Base-by-base conservation (phyloP, 495 filamentous ascomycete species). In the Tricharina praecox region DNA sequence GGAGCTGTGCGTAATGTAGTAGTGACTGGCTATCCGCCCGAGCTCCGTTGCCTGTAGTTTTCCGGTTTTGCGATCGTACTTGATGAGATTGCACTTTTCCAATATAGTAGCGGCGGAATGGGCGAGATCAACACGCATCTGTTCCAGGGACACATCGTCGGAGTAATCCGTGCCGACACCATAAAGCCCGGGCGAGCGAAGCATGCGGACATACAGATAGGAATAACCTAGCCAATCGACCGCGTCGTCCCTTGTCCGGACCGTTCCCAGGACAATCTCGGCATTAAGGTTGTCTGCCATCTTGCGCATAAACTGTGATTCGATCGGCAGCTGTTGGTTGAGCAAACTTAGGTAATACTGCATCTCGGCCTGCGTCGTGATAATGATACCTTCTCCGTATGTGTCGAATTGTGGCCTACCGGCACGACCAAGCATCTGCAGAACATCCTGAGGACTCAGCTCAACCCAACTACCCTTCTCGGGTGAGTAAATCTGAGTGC, bases 391-490 rank as follows among this genome's bases (percentile, higher is more conserved):
- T 55, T 96, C 90, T 57, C 90, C 90, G 56, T 90, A 96, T 0
- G 86, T 95, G 63, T 99, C 90, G 56, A 85, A 99, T 54, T 99
- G 90, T 7, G 90, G 90, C 46, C 90, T 77, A 60, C 90, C 90
- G 35, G 90, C 90, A 67, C 90, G 85, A 55, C 90, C 90, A 53
- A 99, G 77, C 90, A 99, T 99, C 63, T 99, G 90, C 26, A 99
- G 70, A 34, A 96, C 88, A 65, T 99, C 90, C 58, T 99, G 90
- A 9, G 92, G 90, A 54, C 86, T 94, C 48, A 99, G 62, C 58
- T 99, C 92, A 13, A 99, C 92, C 87, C 90, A 99, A 61, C 82
- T 87, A 66, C 90, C 90, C 65, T 95, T 96, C 62, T 99, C 90
- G 0, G 90, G 92, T 3, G 92, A 96, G 62, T 99, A 99, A 32